Base-by-base conservation (phyloP, 2,329 filamentous ascomycete species). In the Thelonectria rubi region DNA sequence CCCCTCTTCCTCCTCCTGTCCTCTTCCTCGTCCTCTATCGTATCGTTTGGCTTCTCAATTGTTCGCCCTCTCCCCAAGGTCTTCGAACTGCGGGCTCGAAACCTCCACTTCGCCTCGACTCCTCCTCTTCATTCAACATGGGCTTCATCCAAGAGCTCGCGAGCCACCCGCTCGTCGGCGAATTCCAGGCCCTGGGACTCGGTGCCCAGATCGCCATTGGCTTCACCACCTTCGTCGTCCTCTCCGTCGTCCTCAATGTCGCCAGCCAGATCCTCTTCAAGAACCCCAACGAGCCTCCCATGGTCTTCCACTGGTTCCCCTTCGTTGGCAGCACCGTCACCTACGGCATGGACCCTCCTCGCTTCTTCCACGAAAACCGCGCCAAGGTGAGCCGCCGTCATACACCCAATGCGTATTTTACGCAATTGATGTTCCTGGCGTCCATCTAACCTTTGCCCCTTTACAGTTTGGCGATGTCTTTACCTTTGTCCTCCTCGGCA, bases 341-440 rank as follows among this genome's bases (percentile, higher is more conserved):
- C 46, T 99, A 98, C 80, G 94, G 94, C 77, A 97, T 97, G 79
- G 93, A 98, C 74, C 94, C 94, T 15, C 94, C 92, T 73, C 84
- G 82, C 53, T 98, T 97, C 85, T 97, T 97, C 82, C 83, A 70
- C 86, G 88, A 83, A 75, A 86, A 86, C 79, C 88, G 88, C 71
- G 83, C 86, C 72, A 96, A 96, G 89, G 91, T 93, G 72, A 64
- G 80, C 76, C 32, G 21, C 15, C 14, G 30, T 24, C 17, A 30
- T 10, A 12, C 51, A 17, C 10, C 14, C 24, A 47, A 60, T 54
- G 40, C 11, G 20, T 21, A n/a, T 32, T n/a, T 17, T 10, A 6
- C 46, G 9, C 24, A 5, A 3, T 12, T 30, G 9, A 7, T 32
- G 15, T 18, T 39, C 24, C 21, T 32, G n/a, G 8, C 45, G 15